Evolutionary conservation across 495 filamentous ascomycete genomes (phyloP).

Genomic region (Talaromyces trachyspermus): DNA sequence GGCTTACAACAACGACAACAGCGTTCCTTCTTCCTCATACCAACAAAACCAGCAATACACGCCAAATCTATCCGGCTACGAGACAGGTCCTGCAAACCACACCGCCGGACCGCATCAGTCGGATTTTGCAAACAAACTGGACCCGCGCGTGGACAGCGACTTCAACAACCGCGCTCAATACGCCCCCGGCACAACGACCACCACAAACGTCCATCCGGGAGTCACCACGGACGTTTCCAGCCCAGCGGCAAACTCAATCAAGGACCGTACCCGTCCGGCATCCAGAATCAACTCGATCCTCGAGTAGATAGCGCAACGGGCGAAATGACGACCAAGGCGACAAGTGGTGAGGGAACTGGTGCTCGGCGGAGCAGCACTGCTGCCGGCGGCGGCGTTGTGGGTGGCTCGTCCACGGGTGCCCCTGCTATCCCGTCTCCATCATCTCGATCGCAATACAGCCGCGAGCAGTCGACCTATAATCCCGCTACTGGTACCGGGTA

Average conservation of each 20-base stretch:
- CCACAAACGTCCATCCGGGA: conserved; percentile 12
- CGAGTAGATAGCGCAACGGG: conserved; percentile 19
- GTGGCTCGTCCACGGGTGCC: conserved; percentile 26
- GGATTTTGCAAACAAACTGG: conserved; percentile 38
- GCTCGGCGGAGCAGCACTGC: too few relatives aligned
- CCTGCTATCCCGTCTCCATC: conserved; percentile 16
- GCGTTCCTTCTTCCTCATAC: background rate
- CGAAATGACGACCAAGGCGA: conserved; percentile 8
- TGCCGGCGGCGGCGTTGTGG: conserved; percentile 6
- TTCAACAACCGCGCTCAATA: conserved; percentile 14
- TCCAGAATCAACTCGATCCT: conserved; percentile 49
- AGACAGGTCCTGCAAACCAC: conserved; percentile 14
- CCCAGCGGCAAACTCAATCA: conserved; percentile 7
- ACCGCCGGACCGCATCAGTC: conserved; percentile 37
- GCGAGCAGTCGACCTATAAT: conserved; percentile 17
- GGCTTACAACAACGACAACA: background rate
- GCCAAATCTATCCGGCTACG: conserved; percentile 21
- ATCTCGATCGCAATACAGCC: conserved; percentile 11
- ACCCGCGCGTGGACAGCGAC: conserved; percentile 44
- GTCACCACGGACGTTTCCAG: conserved; percentile 18
- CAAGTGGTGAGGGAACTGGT: background rate
- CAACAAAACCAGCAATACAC: conserved; percentile 2
- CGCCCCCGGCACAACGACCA: conserved; percentile 12
- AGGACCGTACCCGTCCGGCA: conserved; percentile 38
- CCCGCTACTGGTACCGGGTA: conserved; percentile 24